Base-by-base conservation (phyloP, 352 stramenopile genomes). In the Phytopythium mirpurense region DNA sequence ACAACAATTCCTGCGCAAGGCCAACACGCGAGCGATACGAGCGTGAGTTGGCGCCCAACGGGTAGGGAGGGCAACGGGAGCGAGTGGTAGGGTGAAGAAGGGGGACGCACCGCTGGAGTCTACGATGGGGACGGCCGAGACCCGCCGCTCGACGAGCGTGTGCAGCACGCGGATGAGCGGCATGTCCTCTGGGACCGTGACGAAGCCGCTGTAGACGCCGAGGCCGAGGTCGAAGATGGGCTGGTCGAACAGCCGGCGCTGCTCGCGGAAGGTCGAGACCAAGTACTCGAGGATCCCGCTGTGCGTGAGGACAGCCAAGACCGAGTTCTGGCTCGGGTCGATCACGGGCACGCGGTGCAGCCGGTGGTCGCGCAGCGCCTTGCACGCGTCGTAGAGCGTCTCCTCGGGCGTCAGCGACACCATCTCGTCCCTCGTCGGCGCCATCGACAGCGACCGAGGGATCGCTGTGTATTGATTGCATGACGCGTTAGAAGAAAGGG, bases 201-300 rank as follows among this genome's bases (percentile, higher is more conserved):
- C 88, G 19, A 99, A 77, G 50, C 92, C 89, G 58, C 79, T 88
- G 70, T 97, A 98, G 34, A 96, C 95, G 45, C 96, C 96, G 69
- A 99, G 97, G 40, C 83, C 78, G 53, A 99, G 82, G 57, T 98
- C 95, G 50, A 89, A 91, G 57, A 99, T 97, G 35, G 91, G 88
- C 66, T 98, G 91, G 65, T 99, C 96, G 70, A 99, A 99, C 50
- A 99, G 76, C 57, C 96, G 82, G 61, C 94, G 82, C 72, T 98
- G 91, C 71, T 99, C 96, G 49, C 96, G 88, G 70, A 99, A 98
- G 54, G 94, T 96, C 43, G 91, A 96, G 19, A 99, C 96, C 35
- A 99, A 77, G 68, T 96, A 97, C 71, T 98, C 91, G 60, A 98
- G 78, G 70, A 98, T 95, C 59, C 79, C 83, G 65, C 81, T 88